phyloP scores from a whole-genome alignment of 306 rosid species.

The Datisca glomerata region DNA sequence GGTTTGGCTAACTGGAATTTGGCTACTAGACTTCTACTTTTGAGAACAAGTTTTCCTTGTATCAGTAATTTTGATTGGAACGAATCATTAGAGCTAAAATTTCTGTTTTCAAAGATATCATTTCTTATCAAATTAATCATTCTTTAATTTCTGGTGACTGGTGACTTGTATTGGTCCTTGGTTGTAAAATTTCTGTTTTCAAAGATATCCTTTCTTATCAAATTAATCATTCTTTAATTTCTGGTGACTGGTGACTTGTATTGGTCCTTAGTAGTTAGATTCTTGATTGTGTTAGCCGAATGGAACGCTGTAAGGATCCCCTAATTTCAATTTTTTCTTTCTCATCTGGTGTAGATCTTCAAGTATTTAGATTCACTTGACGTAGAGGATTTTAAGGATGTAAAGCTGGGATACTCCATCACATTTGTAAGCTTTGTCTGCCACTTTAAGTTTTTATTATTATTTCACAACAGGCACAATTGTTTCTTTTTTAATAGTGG shows the following conservation, averaged over 20 bases:
- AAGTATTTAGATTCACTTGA: constrained; percentile 44
- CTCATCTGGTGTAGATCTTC: constrained; percentile 34
- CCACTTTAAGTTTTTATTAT: too few relatives aligned
- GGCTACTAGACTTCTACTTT: too few relatives aligned
- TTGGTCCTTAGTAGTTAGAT: not conserved
- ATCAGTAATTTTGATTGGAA: constrained; percentile 1
- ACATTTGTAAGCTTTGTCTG: constrained; percentile 43
- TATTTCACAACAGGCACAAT: too few relatives aligned
- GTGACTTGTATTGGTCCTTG: too few relatives aligned
- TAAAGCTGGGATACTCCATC: constrained; percentile 44
- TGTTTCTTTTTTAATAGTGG: too few relatives aligned
- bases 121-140: too few relatives aligned
- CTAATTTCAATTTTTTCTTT: constrained; percentile 6
- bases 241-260: too few relatives aligned
- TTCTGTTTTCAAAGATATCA: not conserved
- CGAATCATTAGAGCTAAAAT: not conserved
- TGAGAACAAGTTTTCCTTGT: too few relatives aligned
- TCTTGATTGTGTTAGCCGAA: constrained; percentile 7
- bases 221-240: too few relatives aligned
- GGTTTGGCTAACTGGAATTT: constrained; percentile 24
- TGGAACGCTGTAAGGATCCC: not conserved
- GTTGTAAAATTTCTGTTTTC: too few relatives aligned
- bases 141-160: too few relatives aligned
- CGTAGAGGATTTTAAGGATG: constrained; percentile 55
- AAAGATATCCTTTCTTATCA: too few relatives aligned